A percentile compares a stretch with the other conserved stretches of the same genome.
Evolutionary conservation across 768 basidiomycete species (phyloP).

Genomic region (Russula dissimulans): DNA sequence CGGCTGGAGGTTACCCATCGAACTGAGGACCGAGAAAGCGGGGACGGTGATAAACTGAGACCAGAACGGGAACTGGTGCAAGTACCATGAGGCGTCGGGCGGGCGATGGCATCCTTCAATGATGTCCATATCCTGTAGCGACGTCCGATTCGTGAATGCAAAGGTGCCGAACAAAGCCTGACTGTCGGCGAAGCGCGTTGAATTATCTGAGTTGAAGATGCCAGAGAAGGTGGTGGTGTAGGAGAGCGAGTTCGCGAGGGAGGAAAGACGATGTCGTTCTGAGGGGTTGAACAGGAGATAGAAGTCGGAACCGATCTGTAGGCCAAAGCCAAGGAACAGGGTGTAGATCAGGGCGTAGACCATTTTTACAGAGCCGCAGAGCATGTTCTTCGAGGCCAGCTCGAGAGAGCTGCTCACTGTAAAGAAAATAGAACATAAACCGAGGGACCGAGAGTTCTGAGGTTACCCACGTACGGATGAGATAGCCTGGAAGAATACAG

Average conservation of each 20-base stretch:
- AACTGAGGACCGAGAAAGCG: slow-evolving; percentile 56
- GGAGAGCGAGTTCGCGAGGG: slow-evolving; percentile 41
- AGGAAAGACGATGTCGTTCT: slow-evolving; percentile 44
- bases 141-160: slow-evolving; percentile 49
- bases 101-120: slow-evolving; percentile 58
- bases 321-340: slow-evolving; percentile 70
- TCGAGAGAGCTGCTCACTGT: slow-evolving; percentile 72
- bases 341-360: slow-evolving; percentile 79
- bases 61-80: slow-evolving; percentile 72
- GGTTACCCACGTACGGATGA: slow-evolving; percentile 46
- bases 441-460: background rate
- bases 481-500: slow-evolving; percentile 79
- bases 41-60: slow-evolving; percentile 66
- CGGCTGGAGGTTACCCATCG: slow-evolving; percentile 68
- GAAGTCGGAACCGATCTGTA: slow-evolving; percentile 75
- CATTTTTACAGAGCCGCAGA: slow-evolving; percentile 76
- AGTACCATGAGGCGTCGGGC: slow-evolving; percentile 57
- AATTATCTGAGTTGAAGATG: slow-evolving; percentile 51
- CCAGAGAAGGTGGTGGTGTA: slow-evolving; percentile 47
- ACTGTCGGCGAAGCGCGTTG: slow-evolving; percentile 31
- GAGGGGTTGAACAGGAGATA: slow-evolving; percentile 57
- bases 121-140: slow-evolving; percentile 39
- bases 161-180: slow-evolving; percentile 49
- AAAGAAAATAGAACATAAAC: background rate
- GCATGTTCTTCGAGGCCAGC: slow-evolving; percentile 73